These are phyloP conservation scores for Coemansia sp. DNA, from an alignment of 192 early-diverging fungal species.

Conservation along the genomic window DNA sequence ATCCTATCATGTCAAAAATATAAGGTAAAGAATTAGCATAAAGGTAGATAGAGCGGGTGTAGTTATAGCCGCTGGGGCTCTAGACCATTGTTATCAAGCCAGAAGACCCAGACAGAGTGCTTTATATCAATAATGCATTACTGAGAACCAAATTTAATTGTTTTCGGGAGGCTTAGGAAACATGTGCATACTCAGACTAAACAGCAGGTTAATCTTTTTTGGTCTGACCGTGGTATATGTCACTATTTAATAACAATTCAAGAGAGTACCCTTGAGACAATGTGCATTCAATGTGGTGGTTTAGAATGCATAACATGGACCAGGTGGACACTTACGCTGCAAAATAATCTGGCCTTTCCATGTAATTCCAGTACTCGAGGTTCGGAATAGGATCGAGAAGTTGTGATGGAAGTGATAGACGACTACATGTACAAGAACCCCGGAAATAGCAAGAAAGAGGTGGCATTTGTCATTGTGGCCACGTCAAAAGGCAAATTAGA, in stretches of 20 bases:
- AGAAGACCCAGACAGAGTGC: neutral
- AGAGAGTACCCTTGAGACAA: too few species aligned
- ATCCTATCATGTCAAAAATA: slow-evolving; percentile 41
- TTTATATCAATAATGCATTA: neutral
- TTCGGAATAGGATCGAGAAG: slow-evolving; percentile 72
- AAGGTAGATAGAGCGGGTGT: too few species aligned
- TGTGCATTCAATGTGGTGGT: too few species aligned
- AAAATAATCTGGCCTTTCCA: slow-evolving; percentile 76
- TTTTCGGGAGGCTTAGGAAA: neutral
- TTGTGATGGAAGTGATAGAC: slow-evolving; percentile 70
- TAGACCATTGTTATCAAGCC: too few species aligned
- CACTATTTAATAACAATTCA: too few species aligned
- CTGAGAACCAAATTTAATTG: neutral
- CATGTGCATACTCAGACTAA: too few species aligned
- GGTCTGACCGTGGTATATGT: too few species aligned
- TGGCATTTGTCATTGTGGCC: neutral
- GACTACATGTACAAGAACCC: slow-evolving; percentile 32
- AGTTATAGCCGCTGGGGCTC: too few species aligned
- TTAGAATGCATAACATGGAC: neutral
- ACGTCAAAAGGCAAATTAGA: neutral
- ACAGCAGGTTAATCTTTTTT: too few species aligned
- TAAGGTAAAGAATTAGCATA: too few species aligned
- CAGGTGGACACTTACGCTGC: slow-evolving; percentile 41
- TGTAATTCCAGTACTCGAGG: slow-evolving; percentile 78
- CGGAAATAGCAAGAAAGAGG: neutral